Conservation (phyloP, 2,329 filamentous ascomycete genomes). For the Colletotrichum endophyticum region DNA sequence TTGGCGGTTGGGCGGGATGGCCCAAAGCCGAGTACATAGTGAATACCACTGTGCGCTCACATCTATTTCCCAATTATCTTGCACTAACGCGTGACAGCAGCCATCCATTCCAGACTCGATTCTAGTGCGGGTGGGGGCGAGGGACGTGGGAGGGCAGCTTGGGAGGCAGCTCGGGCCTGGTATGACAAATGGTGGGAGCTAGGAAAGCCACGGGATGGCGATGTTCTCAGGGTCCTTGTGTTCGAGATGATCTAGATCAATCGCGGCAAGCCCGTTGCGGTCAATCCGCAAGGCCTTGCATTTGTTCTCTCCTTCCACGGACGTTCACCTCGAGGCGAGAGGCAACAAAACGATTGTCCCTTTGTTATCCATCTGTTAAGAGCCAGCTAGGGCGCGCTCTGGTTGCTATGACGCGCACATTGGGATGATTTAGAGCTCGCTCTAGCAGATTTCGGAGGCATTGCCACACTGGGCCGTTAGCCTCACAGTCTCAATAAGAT, state of each 20-base stretch:
- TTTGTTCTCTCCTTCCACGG: neutral
- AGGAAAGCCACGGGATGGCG: neutral
- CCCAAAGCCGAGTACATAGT: constrained; percentile 4
- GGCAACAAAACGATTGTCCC: neutral
- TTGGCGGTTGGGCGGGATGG: neutral
- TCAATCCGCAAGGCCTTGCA: neutral
- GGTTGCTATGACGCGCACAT: constrained; percentile 15
- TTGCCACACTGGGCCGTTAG: neutral
- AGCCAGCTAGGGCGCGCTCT: neutral
- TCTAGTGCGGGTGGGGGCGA: neutral
- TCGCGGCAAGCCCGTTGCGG: neutral
- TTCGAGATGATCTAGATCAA: neutral
- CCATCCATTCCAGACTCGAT: neutral
- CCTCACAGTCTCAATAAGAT: constrained; percentile 13
- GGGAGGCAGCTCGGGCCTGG: neutral
- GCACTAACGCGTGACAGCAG: constrained; percentile 10
- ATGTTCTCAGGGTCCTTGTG: neutral
- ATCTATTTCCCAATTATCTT: neutral
- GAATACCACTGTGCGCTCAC: constrained; percentile 3
- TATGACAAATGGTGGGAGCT: neutral
- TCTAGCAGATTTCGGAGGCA: neutral
- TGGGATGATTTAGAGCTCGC: neutral
- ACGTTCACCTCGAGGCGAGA: neutral
- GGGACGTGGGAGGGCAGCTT: neutral
- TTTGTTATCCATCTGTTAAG: neutral